Conservation (phyloP, 2,329 filamentous ascomycete species). For the Alternaria ethzedia region DNA sequence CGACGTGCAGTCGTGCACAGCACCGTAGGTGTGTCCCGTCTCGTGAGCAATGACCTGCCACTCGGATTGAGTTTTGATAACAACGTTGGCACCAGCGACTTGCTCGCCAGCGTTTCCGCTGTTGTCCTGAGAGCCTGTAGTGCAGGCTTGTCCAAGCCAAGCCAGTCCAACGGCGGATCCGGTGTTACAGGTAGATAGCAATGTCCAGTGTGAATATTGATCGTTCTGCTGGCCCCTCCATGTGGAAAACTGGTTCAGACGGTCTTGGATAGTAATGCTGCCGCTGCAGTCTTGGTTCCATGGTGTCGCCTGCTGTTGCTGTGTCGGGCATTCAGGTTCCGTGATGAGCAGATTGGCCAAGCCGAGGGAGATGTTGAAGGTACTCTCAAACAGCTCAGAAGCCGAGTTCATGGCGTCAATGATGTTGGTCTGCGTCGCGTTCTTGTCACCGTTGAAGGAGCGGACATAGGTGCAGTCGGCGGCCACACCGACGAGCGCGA, state of each 20-base stretch:
- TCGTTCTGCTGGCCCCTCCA: constrained; percentile 85
- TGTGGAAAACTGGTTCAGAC: constrained; percentile 83
- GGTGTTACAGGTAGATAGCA: constrained; percentile 82
- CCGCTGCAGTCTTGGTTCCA: constrained; percentile 83
- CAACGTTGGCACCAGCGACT: constrained; percentile 86
- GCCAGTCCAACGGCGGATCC: constrained; percentile 86
- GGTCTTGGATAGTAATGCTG: constrained; percentile 70
- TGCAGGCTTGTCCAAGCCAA: constrained; percentile 89
- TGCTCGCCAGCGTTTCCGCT: constrained; percentile 66
- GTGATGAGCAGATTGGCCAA: constrained; percentile 85
- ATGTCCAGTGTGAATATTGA: constrained; percentile 89
- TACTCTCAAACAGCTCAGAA: constrained; percentile 84
- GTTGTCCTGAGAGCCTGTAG: constrained; percentile 59
- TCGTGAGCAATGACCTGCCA: constrained; percentile 98
- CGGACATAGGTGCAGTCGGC: constrained; percentile 89
- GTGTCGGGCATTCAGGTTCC: constrained; percentile 74
- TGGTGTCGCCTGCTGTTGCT: constrained; percentile 68
- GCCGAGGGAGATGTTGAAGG: constrained; percentile 94
- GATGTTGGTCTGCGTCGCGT: constrained; percentile 73
- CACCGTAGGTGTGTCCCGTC: constrained; percentile 91
- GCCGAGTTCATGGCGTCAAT: constrained; percentile 85
- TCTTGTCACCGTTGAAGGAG: constrained; percentile 74
- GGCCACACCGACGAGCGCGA: constrained; percentile 88
- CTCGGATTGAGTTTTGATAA: constrained; percentile 80
- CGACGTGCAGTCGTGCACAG: constrained; percentile 87